These are phyloP conservation scores for Cupressus sempervirens DNA, from an alignment of 75 land plant genomes.

Conservation along the genomic window DNA sequence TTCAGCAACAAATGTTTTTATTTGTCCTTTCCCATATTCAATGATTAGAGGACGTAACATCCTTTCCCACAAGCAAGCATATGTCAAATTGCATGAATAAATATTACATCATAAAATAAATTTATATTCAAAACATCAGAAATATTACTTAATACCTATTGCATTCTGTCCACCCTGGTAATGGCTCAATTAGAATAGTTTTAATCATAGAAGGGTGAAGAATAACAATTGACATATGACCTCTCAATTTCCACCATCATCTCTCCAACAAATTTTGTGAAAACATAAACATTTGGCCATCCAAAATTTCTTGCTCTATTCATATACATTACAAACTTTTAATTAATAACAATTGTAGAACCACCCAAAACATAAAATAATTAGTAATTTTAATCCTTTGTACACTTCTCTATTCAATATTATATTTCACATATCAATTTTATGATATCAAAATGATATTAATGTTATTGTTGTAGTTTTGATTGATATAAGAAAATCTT, in stretches of 20 bases:
- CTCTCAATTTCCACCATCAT: slow-evolving; percentile 39
- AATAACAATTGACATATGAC: slow-evolving; percentile 39
- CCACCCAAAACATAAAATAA: too few relatives aligned
- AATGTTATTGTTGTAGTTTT: too few relatives aligned
- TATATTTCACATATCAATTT: background rate
- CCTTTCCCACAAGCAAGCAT: slow-evolving; percentile 16
- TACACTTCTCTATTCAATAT: too few relatives aligned
- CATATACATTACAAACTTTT: background rate
- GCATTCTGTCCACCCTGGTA: slow-evolving; percentile 70
- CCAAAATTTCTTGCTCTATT: slow-evolving; percentile 30
- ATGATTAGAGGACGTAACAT: slow-evolving; percentile 66
- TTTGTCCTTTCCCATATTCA: slow-evolving; percentile 59
- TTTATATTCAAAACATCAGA: too few relatives aligned
- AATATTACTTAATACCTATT: slow-evolving; percentile 17
- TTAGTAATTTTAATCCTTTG: too few relatives aligned
- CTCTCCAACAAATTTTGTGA: slow-evolving; percentile 56
- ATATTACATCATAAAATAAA: too few relatives aligned
- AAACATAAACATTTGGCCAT: too few relatives aligned
- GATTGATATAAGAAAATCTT: too few relatives aligned
- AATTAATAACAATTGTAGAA: too few relatives aligned
- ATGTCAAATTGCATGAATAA: background rate
- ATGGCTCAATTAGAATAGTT: slow-evolving; percentile 41
- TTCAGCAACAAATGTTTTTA: slow-evolving; percentile 53
- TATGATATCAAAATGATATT: too few relatives aligned
- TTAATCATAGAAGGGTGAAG: slow-evolving; percentile 55